Conservation (phyloP, 2,329 filamentous ascomycete genomes). For the Clathrospora elynae region DNA sequence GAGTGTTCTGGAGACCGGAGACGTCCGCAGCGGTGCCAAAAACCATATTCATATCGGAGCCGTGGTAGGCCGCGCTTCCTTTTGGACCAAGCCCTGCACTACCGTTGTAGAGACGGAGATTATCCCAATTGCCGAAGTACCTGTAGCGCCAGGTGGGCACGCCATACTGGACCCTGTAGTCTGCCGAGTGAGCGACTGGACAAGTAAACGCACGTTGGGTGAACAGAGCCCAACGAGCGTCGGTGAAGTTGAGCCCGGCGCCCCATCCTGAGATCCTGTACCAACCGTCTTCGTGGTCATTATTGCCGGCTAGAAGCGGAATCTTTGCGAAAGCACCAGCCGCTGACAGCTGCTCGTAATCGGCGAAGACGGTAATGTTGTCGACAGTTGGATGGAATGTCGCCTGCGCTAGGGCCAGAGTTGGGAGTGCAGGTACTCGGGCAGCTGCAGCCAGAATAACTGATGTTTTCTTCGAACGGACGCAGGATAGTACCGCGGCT, state of each 20-base stretch:
- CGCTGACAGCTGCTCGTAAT: slow-evolving; percentile 33
- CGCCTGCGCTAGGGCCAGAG: slow-evolving; percentile 28
- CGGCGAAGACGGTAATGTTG: slow-evolving; percentile 36
- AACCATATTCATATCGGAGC: slow-evolving; percentile 42
- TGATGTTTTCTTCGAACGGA: slow-evolving; percentile 37
- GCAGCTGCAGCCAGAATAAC: slow-evolving; percentile 34
- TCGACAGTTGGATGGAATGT: slow-evolving; percentile 42
- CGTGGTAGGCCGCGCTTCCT: slow-evolving; percentile 48
- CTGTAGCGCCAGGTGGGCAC: slow-evolving; percentile 47
- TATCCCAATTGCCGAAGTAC: slow-evolving; percentile 46
- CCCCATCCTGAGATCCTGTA: slow-evolving; percentile 34
- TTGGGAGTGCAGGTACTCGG: slow-evolving; percentile 33
- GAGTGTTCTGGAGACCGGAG: slow-evolving; percentile 26
- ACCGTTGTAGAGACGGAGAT: slow-evolving; percentile 40
- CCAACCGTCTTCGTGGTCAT: slow-evolving; percentile 35
- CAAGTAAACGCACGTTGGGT: slow-evolving; percentile 33
- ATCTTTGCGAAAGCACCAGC: slow-evolving; percentile 33
- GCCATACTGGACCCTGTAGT: slow-evolving; percentile 27
- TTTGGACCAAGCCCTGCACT: slow-evolving; percentile 29
- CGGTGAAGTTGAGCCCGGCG: slow-evolving; percentile 26
- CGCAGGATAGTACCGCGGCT: slow-evolving; percentile 43
- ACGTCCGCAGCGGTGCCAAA: slow-evolving; percentile 42
- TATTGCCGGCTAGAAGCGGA: slow-evolving; percentile 31
- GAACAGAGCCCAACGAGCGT: slow-evolving; percentile 34
- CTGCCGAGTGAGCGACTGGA: slow-evolving; percentile 24